Percentiles rank a stretch among this genome's conserved stretches.
phyloP scores from a whole-genome alignment of 192 early-diverging fungal genomes.

The Jimgerdemannia flammicorona region DNA sequence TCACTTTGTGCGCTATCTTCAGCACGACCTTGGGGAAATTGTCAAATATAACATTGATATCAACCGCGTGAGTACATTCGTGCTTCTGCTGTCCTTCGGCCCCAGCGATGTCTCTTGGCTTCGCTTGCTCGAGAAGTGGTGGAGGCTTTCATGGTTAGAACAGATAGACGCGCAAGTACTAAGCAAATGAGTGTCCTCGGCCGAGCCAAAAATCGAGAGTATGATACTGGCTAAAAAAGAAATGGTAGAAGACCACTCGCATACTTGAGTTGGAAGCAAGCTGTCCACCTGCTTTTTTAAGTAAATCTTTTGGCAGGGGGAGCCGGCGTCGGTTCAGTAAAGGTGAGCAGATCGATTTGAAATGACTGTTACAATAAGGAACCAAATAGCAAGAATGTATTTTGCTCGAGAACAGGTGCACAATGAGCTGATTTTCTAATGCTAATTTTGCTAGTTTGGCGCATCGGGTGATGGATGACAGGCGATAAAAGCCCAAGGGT shows the following conservation, averaged over 20 bases:
- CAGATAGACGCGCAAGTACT: background rate
- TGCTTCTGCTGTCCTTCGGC: conserved; percentile 36
- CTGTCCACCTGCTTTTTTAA: conserved; percentile 20
- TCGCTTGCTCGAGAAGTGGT: conserved; percentile 1
- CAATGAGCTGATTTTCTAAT: no score
- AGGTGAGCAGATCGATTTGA: conserved; percentile 7
- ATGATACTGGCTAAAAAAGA: no score
- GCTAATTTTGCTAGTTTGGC: no score
- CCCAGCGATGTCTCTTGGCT: background rate
- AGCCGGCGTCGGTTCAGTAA: background rate
- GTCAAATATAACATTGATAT: conserved; percentile 79
- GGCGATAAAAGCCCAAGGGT: no score
- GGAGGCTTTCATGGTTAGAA: background rate
- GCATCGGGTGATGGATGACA: no score
- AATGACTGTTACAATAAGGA: no score
- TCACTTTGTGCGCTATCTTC: conserved; percentile 73
- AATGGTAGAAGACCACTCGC: background rate
- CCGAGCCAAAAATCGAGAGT: no score
- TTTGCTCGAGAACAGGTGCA: no score
- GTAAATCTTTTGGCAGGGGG: conserved; percentile 1
- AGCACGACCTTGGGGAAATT: conserved; percentile 92
- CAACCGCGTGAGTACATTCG: conserved; percentile 92
- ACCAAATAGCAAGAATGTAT: no score
- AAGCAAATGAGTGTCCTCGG: background rate
- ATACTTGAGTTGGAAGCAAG: conserved; percentile 22